Evolutionary conservation across 495 filamentous ascomycete genomes (phyloP).

Genomic region (Eremomyces bilateralis): DNA sequence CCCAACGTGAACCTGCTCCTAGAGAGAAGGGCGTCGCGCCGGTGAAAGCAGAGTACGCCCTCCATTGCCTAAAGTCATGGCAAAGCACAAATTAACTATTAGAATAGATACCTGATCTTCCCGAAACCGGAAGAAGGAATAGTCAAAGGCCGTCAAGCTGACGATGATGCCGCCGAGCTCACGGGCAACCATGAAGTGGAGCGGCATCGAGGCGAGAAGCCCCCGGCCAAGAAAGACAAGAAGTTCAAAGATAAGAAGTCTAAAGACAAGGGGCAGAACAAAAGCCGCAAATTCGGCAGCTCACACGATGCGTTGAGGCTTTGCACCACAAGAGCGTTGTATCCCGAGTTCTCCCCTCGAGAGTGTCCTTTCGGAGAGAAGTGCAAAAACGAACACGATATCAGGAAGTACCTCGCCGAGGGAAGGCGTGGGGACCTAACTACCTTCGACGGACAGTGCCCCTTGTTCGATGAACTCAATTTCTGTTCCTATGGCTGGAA

Average conservation of each 20-base stretch:
- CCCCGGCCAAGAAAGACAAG: too few relatives aligned
- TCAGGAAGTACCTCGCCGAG: slow-evolving; percentile 65
- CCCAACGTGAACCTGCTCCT: too few relatives aligned
- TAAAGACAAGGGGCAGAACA: slow-evolving; percentile 72
- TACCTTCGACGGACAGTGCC: slow-evolving; percentile 55
- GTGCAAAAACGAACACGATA: slow-evolving; percentile 60
- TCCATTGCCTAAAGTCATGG: too few relatives aligned
- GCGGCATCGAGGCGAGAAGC: too few relatives aligned
- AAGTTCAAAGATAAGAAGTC: slow-evolving; percentile 25
- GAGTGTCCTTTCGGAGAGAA: slow-evolving; percentile 53
- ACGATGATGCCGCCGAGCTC: slow-evolving; percentile 21
- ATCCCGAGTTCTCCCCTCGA: slow-evolving; percentile 50
- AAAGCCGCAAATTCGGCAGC: slow-evolving; percentile 57
- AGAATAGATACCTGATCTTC: slow-evolving; percentile 3
- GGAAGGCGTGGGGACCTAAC: slow-evolving; percentile 60
- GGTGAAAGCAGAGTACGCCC: slow-evolving; percentile 62
- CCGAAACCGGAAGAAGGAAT: not conserved
- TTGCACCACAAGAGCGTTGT: slow-evolving; percentile 44
- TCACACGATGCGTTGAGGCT: slow-evolving; percentile 58
- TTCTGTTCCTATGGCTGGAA: slow-evolving; percentile 72
- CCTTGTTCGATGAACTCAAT: slow-evolving; percentile 54
- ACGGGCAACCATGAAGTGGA: too few relatives aligned
- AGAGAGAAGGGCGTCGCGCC: slow-evolving; percentile 53
- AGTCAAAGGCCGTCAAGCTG: slow-evolving; percentile 2
- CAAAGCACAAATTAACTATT: too few relatives aligned